phyloP scores from a whole-genome alignment of 495 filamentous ascomycete species.

The Penicillium atrosanguineum region DNA sequence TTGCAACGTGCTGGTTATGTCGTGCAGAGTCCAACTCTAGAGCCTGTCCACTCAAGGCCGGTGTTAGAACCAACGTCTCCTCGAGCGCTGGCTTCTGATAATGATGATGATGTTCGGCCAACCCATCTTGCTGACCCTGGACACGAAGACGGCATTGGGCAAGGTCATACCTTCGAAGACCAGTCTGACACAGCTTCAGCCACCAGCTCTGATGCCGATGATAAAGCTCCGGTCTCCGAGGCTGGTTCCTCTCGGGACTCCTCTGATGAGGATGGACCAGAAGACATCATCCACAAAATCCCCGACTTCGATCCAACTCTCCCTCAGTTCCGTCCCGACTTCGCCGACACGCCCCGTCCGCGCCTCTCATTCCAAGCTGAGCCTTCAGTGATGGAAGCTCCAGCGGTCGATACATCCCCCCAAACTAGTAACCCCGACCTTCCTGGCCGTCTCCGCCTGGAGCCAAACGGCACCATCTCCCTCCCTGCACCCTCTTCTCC shows the following conservation, averaged over 20 bases:
- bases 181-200: constrained; percentile 17
- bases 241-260: constrained; percentile 14
- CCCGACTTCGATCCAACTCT: constrained; percentile 62
- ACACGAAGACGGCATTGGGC: constrained; percentile 10
- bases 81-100: constrained; percentile 16
- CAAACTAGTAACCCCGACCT: constrained; percentile 13
- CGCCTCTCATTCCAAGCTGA: constrained; percentile 16
- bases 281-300: background rate
- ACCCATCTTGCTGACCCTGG: constrained; percentile 26
- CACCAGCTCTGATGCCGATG: constrained; percentile 9
- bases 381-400: constrained; percentile 2
- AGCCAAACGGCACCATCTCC: constrained; percentile 33
- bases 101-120: constrained; percentile 30
- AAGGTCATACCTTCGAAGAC: constrained; percentile 14
- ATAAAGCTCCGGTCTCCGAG: constrained; percentile 14
- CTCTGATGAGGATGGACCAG: constrained; percentile 22
- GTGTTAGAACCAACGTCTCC: constrained; percentile 24
- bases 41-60: constrained; percentile 18
- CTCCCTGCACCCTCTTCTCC: constrained; percentile 38
- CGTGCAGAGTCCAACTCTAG: constrained; percentile 26
- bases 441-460: constrained; percentile 29
- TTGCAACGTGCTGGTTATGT: constrained; percentile 50
- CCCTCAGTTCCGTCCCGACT: constrained; percentile 65
- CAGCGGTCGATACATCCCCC: constrained; percentile 3
- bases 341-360: constrained; percentile 16